Evolutionary conservation across 2,329 filamentous ascomycete species (phyloP), one percentile per base, ranked within the genome.

Genomic region (Beauveria scarabaeidicola): DNA sequence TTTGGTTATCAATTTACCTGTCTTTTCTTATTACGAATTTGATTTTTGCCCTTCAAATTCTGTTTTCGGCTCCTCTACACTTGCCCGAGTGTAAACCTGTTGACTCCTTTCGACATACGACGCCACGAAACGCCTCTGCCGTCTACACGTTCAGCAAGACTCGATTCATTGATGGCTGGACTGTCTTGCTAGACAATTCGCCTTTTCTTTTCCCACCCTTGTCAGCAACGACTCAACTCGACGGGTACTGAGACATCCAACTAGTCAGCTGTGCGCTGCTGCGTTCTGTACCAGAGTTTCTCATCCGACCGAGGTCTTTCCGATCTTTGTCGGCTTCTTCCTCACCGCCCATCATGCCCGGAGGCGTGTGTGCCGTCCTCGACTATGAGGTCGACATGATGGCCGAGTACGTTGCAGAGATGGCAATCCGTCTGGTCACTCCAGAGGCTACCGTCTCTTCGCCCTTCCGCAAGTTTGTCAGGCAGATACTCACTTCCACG

Each of bases 381-480:
- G 92, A 96, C 79, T 97, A 97, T 73, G 91, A 96, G 75, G 93
- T 96, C 85, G 91, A 96, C 72, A 81, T 89, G 73, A 97, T 96
- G 92, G 88, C 91, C 64, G 91, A 96, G 72, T 97, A 96, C 74
- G 91, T 96, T 71, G 88, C 90, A 63, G 90, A 96, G 71, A 95
- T 93, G 85, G 86, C 91, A 62, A 82, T 79, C 25, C 79, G 82
- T 48, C 74, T 85, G 38, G 79, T 84, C 46, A 78, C 79, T 61
- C 80, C 81, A 9, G 76, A 79, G 38, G 75, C 74, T 6, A 65
- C 72, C 19, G 77, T 89, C 66, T 85, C 87, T 17, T 79, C 85
- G 25, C 84, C 89, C 25, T 96, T 95, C 74, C 87, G 90, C 68
- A 96, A 96, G 77, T 97, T 95, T 75, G 91, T 96, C 64, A 86